A percentile compares a stretch with the other conserved stretches of the same genome.
phyloP scores from a whole-genome alignment of 2,329 filamentous ascomycete species.

The Xylaria sp. region DNA sequence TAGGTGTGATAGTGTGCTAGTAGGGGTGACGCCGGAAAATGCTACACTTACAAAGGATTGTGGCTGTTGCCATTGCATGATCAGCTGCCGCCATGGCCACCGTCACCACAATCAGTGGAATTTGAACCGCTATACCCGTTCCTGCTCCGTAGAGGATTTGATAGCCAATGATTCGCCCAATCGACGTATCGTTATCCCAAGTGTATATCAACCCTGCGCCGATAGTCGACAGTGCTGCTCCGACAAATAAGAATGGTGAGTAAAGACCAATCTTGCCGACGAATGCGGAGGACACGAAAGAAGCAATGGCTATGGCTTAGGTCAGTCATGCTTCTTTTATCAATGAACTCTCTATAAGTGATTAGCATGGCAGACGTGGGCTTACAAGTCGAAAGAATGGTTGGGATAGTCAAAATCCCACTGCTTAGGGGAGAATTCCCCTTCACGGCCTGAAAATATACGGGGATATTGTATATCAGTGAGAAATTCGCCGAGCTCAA shows the following conservation, averaged over 20 bases:
- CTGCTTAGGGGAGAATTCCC: conserved; percentile 46
- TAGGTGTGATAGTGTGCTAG: too few species aligned
- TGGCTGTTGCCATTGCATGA: conserved; percentile 45
- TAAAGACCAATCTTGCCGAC: conserved; percentile 46
- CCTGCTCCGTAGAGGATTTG: conserved; percentile 51
- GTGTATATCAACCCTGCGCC: conserved; percentile 49
- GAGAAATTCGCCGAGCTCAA: conserved; percentile 7
- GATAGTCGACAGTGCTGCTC: conserved; percentile 48
- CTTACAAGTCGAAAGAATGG: conserved; percentile 46
- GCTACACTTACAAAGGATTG: conserved; percentile 10
- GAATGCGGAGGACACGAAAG: neutral
- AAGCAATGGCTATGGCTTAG: neutral
- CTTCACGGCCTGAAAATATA: conserved; percentile 55
- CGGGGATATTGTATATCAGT: conserved; percentile 51
- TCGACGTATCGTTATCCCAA: conserved; percentile 41
- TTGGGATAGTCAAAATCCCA: conserved; percentile 51
- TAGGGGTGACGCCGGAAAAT: too few species aligned
- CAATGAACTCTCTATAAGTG: too few species aligned
- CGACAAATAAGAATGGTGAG: conserved; percentile 51
- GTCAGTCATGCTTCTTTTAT: too few species aligned
- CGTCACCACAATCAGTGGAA: conserved; percentile 51
- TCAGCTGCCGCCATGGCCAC: conserved; percentile 44
- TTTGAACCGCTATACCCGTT: conserved; percentile 43
- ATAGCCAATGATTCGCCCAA: conserved; percentile 55
- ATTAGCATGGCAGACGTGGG: too few species aligned